These are phyloP conservation scores for Cordyceps cicadae DNA, from an alignment of 2,329 filamentous ascomycete species.

Conservation along the genomic window DNA sequence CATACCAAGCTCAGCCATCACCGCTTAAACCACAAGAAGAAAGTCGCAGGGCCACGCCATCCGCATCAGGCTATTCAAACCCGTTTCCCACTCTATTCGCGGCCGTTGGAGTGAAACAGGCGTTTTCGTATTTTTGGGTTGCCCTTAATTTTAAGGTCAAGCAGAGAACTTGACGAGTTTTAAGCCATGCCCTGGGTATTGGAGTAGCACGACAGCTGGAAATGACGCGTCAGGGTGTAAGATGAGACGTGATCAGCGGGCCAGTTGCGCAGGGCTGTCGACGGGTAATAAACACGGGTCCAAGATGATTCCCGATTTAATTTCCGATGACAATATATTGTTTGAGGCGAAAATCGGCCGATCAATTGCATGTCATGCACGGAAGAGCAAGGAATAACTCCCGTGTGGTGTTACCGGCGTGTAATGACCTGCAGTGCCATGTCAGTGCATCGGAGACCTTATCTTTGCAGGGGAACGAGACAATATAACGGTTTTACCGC, in stretches of 20 bases:
- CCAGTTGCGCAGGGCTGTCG: neutral
- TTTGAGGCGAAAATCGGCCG: neutral
- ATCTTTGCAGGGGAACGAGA: neutral
- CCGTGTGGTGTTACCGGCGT: neutral
- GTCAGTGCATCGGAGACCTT: neutral
- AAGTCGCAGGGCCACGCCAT: neutral
- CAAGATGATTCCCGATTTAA: neutral
- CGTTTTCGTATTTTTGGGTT: neutral
- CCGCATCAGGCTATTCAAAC: neutral
- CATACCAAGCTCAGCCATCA: neutral
- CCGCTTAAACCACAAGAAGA: too few species aligned
- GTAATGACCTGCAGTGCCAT: neutral
- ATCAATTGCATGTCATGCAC: neutral
- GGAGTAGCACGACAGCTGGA: too few species aligned
- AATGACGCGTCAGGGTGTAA: neutral
- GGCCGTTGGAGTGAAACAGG: neutral
- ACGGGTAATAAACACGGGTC: neutral
- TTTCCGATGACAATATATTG: neutral
- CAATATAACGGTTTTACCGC: neutral
- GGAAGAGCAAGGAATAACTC: neutral
- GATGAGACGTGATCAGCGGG: neutral
- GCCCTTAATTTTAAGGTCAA: neutral
- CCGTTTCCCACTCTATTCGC: neutral
- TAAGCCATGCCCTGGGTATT: too few species aligned
- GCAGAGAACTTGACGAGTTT: neutral